phyloP scores from a whole-genome alignment of 73 alveolate species.

The Symbiodinium natans region DNA sequence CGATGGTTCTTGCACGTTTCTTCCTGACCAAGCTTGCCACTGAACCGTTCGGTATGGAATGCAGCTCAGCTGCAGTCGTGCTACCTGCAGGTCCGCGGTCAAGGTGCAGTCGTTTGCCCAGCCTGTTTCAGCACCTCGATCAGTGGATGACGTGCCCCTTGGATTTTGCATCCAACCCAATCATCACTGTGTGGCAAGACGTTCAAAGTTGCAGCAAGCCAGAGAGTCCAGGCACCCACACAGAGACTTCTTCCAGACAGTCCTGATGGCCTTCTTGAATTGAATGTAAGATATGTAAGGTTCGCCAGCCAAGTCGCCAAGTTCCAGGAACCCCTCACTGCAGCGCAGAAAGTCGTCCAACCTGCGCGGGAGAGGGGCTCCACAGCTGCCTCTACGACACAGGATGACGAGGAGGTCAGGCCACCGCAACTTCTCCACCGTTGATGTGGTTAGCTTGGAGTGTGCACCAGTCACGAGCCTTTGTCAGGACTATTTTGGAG shows the following conservation, averaged over 20 bases:
- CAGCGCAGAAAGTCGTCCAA: background rate
- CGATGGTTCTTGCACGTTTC: no score
- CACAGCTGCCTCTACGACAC: background rate
- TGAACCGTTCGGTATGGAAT: no score
- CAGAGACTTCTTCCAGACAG: no score
- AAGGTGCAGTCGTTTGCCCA: background rate
- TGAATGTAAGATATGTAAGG: no score
- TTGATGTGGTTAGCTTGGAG: no score
- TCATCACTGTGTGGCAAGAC: no score
- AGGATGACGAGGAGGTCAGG: background rate
- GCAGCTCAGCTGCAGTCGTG: background rate
- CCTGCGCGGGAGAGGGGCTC: background rate
- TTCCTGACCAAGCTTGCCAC: no score
- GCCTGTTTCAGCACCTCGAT: background rate
- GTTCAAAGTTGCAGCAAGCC: no score
- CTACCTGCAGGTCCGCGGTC: background rate
- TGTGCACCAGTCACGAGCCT: background rate
- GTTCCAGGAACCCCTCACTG: background rate
- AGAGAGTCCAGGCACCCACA: no score
- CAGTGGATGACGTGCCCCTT: background rate
- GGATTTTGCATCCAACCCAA: no score
- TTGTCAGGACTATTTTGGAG: background rate
- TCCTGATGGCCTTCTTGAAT: no score
- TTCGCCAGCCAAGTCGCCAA: conserved; percentile 1
- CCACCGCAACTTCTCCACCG: no score